Evolutionary conservation across 2,329 filamentous ascomycete species (phyloP).

Genomic region (Nannizziopsis barbatae): DNA sequence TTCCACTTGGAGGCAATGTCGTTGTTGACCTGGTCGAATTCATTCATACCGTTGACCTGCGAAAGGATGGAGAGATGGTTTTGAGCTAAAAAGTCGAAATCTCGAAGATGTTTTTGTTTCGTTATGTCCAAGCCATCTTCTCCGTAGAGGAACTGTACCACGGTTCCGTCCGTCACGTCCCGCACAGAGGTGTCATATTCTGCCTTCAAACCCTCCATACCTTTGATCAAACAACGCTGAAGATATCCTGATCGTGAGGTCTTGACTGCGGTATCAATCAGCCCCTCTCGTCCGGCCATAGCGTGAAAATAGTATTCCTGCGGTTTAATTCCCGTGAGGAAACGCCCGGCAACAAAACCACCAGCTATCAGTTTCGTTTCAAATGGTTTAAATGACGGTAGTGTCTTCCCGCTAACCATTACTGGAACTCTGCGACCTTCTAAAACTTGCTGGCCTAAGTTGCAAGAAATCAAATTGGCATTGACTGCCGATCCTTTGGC

Average conservation of each 20-base stretch:
- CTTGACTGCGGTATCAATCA: conserved; percentile 98
- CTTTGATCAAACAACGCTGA: conserved; percentile 94
- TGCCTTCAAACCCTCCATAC: conserved; percentile 88
- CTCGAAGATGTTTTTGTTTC: conserved; percentile 80
- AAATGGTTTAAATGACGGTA: conserved; percentile 87
- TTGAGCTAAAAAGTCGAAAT: conserved; percentile 81
- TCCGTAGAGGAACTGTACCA: conserved; percentile 92
- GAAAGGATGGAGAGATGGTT: conserved; percentile 74
- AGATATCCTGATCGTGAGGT: conserved; percentile 94
- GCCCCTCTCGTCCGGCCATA: conserved; percentile 95
- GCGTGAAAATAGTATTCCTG: conserved; percentile 99
- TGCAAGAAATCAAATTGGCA: conserved; percentile 94
- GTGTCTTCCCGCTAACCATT: conserved; percentile 94
- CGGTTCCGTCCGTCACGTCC: conserved; percentile 72
- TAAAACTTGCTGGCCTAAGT: conserved; percentile 89
- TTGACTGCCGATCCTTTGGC: conserved; percentile 91
- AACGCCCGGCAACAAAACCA: conserved; percentile 88
- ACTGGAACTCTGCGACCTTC: conserved; percentile 89
- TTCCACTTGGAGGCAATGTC: conserved; percentile 54
- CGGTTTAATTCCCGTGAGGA: conserved; percentile 92
- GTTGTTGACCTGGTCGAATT: conserved; percentile 47
- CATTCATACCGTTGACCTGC: conserved; percentile 56
- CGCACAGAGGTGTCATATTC: conserved; percentile 90
- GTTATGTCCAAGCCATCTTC: conserved; percentile 92
- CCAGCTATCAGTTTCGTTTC: conserved; percentile 82